Conservation (phyloP, 2,329 filamentous ascomycete species). For the Drechslera avenae region DNA sequence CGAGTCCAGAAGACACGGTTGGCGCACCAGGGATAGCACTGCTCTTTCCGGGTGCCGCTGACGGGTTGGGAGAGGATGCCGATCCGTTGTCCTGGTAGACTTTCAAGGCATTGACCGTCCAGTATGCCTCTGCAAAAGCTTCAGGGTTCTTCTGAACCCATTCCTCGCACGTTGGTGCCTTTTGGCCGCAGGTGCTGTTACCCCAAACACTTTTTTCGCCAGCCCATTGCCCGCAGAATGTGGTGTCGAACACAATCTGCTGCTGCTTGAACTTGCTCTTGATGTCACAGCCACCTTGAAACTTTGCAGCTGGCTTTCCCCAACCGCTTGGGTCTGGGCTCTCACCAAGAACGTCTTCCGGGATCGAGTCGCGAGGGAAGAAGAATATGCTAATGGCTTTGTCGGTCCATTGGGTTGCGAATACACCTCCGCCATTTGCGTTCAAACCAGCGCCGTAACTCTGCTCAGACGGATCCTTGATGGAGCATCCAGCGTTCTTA, state of each 20-base stretch:
- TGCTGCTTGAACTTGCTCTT: constrained; percentile 71
- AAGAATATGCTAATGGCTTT: constrained; percentile 78
- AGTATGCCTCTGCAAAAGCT: constrained; percentile 75
- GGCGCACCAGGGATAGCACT: constrained; percentile 13
- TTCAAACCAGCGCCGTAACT: constrained; percentile 62
- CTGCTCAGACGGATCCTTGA: constrained; percentile 46
- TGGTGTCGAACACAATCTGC: constrained; percentile 79
- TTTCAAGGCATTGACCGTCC: constrained; percentile 63
- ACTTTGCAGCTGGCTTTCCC: constrained; percentile 71
- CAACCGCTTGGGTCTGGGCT: constrained; percentile 70
- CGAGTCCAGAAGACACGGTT: constrained; percentile 7
- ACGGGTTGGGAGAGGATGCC: constrained; percentile 12
- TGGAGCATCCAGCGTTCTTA: constrained; percentile 52
- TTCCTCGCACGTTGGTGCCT: constrained; percentile 69
- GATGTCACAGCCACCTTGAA: constrained; percentile 72
- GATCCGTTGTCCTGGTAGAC: constrained; percentile 44
- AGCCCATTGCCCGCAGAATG: constrained; percentile 89
- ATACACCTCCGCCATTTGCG: constrained; percentile 52
- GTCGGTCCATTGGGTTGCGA: constrained; percentile 67
- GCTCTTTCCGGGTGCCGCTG: constrained; percentile 19
- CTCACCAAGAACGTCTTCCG: constrained; percentile 64
- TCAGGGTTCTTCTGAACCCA: constrained; percentile 74
- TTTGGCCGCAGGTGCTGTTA: constrained; percentile 62
- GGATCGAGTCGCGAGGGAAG: constrained; percentile 73
- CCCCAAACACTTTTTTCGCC: constrained; percentile 66